Base-by-base conservation (phyloP, 805 yeast genomes). In the Candida lessepsii region DNA sequence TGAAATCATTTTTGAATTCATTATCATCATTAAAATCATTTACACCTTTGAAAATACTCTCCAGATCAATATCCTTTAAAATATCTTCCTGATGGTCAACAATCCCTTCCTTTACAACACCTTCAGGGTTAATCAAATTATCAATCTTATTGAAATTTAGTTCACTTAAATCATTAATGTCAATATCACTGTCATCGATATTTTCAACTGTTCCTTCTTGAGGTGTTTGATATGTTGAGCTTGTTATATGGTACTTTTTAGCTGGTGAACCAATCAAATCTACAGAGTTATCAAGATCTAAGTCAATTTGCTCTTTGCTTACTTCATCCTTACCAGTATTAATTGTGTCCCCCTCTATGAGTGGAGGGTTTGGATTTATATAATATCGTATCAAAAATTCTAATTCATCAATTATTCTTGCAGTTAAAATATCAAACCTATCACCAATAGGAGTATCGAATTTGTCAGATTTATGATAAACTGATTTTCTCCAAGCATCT, bases 391-490 rank as follows among this genome's bases (percentile, higher is more conserved):
- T 65, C 34, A 80, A 58, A 45, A 60, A 72, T 51, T 81, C 84
- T 34, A 82, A 73, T 54, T 85, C 90, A 48, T 80, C 83, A 19
- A 83, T 72, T 2, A 85, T 79, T 53, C 88, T 67, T 2, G 87
- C 87, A 57, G 87, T 79, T 41, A 85, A 58, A 7, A 81, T 63
- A 58, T 84, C 91, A 43, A 79, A 70, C 48, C 79, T 73, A 14
- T 49, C 47, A 9, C 61, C 66, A 25, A 60, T 52, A 10, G 49
- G 35, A 4, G 41, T 40, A 11, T 40, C 46, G n/a, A 39, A 30
- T 17, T 49, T 54, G 4, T 30, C 40, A 10, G 50, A 33, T 18
- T 42, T 41, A 28, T 50, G 49, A 29, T 26, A 48, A 24, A 64
- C 58, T 15, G 69, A 52, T 39, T 57, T 65, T 36, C 61, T 67